These are phyloP conservation scores for Amauroascus niger DNA, from an alignment of 2,329 filamentous ascomycete genomes.

Conservation along the genomic window DNA sequence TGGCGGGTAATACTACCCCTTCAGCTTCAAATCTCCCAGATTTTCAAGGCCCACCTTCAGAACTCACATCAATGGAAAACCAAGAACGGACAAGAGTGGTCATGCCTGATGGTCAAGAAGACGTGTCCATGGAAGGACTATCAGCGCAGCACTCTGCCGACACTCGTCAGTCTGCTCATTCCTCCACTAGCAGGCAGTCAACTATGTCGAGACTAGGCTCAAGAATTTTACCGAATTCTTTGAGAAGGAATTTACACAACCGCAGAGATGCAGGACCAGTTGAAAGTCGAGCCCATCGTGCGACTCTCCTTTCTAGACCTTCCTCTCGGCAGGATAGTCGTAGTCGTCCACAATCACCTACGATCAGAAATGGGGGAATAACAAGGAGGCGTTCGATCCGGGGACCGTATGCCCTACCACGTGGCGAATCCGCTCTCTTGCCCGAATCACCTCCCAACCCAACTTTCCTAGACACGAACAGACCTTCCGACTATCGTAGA, in stretches of 20 bases:
- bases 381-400: conserved; percentile 33
- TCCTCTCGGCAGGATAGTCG: conserved; percentile 28
- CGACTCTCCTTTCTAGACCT: conserved; percentile 34
- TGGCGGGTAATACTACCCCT: neutral
- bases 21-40: neutral
- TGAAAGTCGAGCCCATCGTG: conserved; percentile 38
- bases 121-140: conserved; percentile 18
- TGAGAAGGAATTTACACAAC: conserved; percentile 36
- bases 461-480: conserved; percentile 24
- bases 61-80: neutral
- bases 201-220: conserved; percentile 42
- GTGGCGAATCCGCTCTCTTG: conserved; percentile 26
- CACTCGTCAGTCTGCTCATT: conserved; percentile 28
- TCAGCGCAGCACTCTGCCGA: conserved; percentile 25
- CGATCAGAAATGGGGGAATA: conserved; percentile 34
- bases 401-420: conserved; percentile 33
- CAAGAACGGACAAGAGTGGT: neutral
- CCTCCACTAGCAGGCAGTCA: conserved; percentile 35
- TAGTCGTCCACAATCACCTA: conserved; percentile 32
- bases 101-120: neutral
- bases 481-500: conserved; percentile 24
- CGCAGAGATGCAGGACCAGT: conserved; percentile 40
- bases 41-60: neutral
- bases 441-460: conserved; percentile 25
- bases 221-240: conserved; percentile 39